Evolutionary conservation across 768 basidiomycete species (phyloP).

Genomic region (Leucosporidium scottii): DNA sequence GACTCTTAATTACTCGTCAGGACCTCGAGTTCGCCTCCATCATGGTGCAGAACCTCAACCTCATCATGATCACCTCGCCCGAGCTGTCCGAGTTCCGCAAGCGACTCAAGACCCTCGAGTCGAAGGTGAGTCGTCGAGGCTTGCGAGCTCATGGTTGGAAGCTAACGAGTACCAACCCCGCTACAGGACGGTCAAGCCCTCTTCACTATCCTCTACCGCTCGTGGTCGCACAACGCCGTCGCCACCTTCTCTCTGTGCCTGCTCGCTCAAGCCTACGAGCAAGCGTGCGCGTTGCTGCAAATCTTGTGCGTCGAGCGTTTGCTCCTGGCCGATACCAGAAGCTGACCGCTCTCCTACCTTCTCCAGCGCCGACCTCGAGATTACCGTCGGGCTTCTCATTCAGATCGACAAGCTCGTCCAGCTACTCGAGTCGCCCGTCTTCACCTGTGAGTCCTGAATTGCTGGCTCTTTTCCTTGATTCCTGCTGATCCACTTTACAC

Average conservation of each 20-base stretch:
- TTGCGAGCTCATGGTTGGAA: no score
- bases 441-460: slow-evolving; percentile 80
- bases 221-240: slow-evolving; percentile 98
- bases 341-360: slow-evolving; percentile 8
- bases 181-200: slow-evolving; percentile 87
- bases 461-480: no score
- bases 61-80: slow-evolving; percentile 91
- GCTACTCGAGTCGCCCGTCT: slow-evolving; percentile 94
- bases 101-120: slow-evolving; percentile 84
- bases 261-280: slow-evolving; percentile 96
- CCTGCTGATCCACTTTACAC: not conserved
- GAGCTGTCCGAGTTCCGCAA: slow-evolving; percentile 93
- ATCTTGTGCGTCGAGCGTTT: slow-evolving; percentile 63
- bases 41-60: slow-evolving; percentile 94
- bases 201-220: slow-evolving; percentile 87
- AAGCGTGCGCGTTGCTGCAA: slow-evolving; percentile 88
- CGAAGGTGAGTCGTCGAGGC: slow-evolving; percentile 56
- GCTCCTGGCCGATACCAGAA: not conserved
- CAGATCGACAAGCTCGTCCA: slow-evolving; percentile 98
- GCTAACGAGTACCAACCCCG: not conserved
- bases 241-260: slow-evolving; percentile 93
- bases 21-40: slow-evolving; percentile 96
- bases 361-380: slow-evolving; percentile 83
- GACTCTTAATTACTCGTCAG: not conserved
- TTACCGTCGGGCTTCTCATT: slow-evolving; percentile 87